Percentiles rank a stretch among this genome's conserved stretches.
These are phyloP conservation scores for Euryodendron excelsum DNA, from an alignment of 148 eudicot species.

Conservation along the genomic window DNA sequence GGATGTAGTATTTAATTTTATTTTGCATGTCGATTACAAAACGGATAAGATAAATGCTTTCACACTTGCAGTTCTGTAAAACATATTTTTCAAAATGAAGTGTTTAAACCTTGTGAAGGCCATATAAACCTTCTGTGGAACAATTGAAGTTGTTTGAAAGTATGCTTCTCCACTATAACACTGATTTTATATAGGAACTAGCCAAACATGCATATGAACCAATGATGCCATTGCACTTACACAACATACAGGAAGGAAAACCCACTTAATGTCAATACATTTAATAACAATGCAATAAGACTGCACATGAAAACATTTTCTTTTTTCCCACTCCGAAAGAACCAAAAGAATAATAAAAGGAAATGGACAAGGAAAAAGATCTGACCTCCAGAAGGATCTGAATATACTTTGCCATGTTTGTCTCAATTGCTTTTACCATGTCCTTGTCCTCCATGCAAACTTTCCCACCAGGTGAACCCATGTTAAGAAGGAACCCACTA, in stretches of 20 bases:
- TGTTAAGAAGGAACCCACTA: constrained; percentile 77
- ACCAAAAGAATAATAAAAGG: not conserved
- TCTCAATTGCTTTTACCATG: constrained; percentile 74
- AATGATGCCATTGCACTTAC: not conserved
- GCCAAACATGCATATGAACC: not conserved
- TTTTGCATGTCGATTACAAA: not conserved
- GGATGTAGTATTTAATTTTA: not conserved
- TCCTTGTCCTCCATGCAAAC: constrained; percentile 77
- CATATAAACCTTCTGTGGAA: not conserved
- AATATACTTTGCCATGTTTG: constrained; percentile 67
- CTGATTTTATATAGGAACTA: not conserved
- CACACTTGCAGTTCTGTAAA: not conserved
- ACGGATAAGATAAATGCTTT: not conserved
- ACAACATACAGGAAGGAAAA: constrained; percentile 3
- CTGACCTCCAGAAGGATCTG: constrained; percentile 78
- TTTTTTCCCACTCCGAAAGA: not conserved
- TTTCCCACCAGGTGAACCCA: constrained; percentile 90
- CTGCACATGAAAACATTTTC: not conserved
- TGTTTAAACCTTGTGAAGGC: not conserved
- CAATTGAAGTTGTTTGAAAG: not conserved
- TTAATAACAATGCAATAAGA: not conserved
- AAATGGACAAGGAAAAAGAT: not conserved
- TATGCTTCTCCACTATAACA: not conserved
- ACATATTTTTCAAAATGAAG: not conserved
- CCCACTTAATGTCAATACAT: not conserved